Evolutionary conservation across 1,284 basidiomycete genomes (phyloP).

Genomic region (Trichosporon coremiiforme): DNA sequence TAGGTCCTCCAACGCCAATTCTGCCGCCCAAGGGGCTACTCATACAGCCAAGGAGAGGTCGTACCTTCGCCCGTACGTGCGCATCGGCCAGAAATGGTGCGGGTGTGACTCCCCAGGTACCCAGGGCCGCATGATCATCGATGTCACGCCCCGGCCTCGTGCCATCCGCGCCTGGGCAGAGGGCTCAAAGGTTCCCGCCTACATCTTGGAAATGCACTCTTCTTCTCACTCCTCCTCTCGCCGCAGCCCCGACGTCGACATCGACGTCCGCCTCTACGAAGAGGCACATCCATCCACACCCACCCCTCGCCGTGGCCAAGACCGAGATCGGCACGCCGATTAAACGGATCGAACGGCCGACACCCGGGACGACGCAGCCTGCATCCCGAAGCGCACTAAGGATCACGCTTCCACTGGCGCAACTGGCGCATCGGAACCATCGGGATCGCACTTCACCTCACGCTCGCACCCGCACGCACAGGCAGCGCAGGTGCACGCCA

Average conservation of each 20-base stretch:
- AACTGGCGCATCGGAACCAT: background rate
- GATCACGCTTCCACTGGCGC: background rate
- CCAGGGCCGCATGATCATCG: slow-evolving; percentile 6
- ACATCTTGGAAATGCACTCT: slow-evolving; percentile 7
- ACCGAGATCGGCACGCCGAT: background rate
- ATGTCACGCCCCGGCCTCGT: slow-evolving; percentile 3
- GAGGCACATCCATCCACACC: background rate
- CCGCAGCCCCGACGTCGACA: background rate
- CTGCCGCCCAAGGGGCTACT: background rate
- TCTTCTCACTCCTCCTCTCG: background rate
- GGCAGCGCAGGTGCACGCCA: background rate
- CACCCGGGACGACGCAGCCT: background rate
- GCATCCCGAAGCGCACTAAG: background rate
- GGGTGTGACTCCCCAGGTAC: slow-evolving; percentile 1
- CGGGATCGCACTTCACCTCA: background rate
- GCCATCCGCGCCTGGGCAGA: slow-evolving; percentile 1
- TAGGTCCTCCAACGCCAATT: background rate
- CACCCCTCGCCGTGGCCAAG: background rate
- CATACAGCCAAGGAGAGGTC: background rate
- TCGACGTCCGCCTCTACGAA: background rate
- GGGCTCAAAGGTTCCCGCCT: background rate
- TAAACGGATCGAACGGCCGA: background rate
- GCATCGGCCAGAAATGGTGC: background rate
- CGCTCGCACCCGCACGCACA: background rate
- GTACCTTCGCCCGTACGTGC: slow-evolving; percentile 2